Conservation (phyloP, 2,329 filamentous ascomycete species). For the Trichoderma koningiopsis region DNA sequence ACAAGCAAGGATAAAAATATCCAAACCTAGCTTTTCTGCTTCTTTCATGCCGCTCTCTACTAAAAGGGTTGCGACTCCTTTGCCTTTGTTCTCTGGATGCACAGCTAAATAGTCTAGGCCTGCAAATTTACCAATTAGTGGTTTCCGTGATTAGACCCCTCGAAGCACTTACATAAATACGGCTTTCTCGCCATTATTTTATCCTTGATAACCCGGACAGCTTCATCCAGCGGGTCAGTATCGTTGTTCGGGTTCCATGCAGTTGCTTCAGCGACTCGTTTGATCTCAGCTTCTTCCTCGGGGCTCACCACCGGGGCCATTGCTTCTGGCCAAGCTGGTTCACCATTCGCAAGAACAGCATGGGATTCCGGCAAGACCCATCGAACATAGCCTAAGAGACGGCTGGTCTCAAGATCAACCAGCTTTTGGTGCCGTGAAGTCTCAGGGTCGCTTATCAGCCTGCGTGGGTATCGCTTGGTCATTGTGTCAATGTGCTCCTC, state of each 20-base stretch:
- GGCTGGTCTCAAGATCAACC: conserved; percentile 31
- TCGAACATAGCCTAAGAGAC: conserved; percentile 32
- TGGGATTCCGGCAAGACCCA: conserved; percentile 30
- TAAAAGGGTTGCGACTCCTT: conserved; percentile 33
- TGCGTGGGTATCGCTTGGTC: conserved; percentile 1
- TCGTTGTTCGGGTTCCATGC: conserved; percentile 25
- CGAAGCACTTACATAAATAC: background rate
- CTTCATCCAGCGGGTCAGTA: conserved; percentile 12
- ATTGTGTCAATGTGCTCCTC: conserved; percentile 3
- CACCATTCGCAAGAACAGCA: conserved; percentile 8
- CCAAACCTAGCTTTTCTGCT: conserved; percentile 33
- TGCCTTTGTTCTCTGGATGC: conserved; percentile 34
- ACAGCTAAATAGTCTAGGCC: conserved; percentile 37
- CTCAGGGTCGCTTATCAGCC: conserved; percentile 28
- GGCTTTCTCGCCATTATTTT: background rate
- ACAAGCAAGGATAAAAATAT: conserved; percentile 33
- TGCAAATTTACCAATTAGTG: no score
- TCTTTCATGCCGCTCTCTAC: conserved; percentile 33
- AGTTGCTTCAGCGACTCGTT: conserved; percentile 19
- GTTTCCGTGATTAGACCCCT: no score
- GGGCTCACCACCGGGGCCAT: background rate
- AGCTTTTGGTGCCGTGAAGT: conserved; percentile 30
- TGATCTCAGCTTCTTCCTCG: conserved; percentile 23
- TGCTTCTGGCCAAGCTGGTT: conserved; percentile 24
- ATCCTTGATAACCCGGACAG: background rate